Base-by-base conservation (phyloP, 2,329 filamentous ascomycete species). In the Claviceps cyperi region DNA sequence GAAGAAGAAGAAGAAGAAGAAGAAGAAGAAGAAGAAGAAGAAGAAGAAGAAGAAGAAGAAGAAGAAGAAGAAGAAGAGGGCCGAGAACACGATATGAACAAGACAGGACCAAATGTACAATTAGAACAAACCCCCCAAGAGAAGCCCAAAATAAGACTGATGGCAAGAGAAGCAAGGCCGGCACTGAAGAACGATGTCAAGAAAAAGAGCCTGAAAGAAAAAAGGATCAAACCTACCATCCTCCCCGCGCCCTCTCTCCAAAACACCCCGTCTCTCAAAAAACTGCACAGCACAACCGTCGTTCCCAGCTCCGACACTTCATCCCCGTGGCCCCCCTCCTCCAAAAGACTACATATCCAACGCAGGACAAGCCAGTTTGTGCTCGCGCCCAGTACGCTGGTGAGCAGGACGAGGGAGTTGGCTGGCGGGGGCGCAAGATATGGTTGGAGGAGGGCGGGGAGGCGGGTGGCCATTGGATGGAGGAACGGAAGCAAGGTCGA, bases 251-350 rank as follows among this genome's bases (percentile, higher is more conserved):
- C 83, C 3, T 82, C 77, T 54, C 72, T 80, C 88, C 89, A 96
- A 62, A 94, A 94, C 1, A 76, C 70, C 55, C 76, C 77, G 58
- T 91, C 84, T 53, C 86, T 76, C 66, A 94, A 69, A 66, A 92
- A 95, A 68, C 86, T 94, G 51, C 92, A 80, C 3, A 96, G 71
- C 3, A 95, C 72, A 1, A 96, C 76, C 47, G 70, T 74, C 38
- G 39, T 51, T 55, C 7, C 11, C n/a, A 17, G 38, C 38, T 7
- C 11, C n/a, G 24, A 8, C 9, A 28, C 24, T 28, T 28, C 24
- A 28, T 28, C 7, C 7, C 24, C 24, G 24, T 8, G 24, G 7
- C 51, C 17, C 43, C 37, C n/a, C 46, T 50, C 54, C 41, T 50
- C 54, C 41, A 77, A 67, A 6, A 71, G 64, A n/a, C 69, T 66